A percentile compares a stretch with the other conserved stretches of the same genome.
Conservation (phyloP, 2,329 filamentous ascomycete species). For the Alternaria postmessia region DNA sequence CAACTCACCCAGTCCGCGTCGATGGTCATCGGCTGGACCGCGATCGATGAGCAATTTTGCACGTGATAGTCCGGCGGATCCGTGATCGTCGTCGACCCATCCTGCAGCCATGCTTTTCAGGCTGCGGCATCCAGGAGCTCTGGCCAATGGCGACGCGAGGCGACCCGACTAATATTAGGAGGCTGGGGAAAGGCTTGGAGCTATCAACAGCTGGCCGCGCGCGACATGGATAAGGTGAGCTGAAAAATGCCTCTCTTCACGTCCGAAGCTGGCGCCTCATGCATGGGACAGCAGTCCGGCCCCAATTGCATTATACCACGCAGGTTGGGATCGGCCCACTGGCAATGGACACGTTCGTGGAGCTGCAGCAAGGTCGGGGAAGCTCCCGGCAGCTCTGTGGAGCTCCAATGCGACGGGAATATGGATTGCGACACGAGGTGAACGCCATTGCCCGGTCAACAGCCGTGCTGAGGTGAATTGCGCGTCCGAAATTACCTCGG, state of each 20-base stretch:
- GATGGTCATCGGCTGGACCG: conserved; percentile 1
- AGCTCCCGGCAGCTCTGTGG: conserved; percentile 29
- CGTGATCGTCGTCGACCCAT: conserved; percentile 10
- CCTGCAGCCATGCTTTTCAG: conserved; percentile 20
- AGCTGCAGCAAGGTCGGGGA: conserved; percentile 27
- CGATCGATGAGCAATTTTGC: conserved; percentile 6
- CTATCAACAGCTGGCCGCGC: conserved; percentile 22
- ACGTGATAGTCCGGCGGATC: conserved; percentile 24
- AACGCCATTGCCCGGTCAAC: conserved; percentile 36
- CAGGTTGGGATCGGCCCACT: conserved; percentile 29
- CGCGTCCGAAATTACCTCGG: conserved; percentile 38
- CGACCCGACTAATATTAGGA: conserved; percentile 27
- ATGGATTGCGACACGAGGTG: conserved; percentile 17
- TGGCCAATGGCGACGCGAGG: conserved; percentile 32
- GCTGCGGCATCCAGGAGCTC: conserved; percentile 16
- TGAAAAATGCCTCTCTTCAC: conserved; percentile 37
- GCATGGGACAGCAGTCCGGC: conserved; percentile 29
- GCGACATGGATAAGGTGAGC: conserved; percentile 37
- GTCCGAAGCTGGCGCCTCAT: conserved; percentile 35
- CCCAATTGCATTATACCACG: conserved; percentile 49
- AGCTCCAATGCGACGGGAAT: conserved; percentile 17
- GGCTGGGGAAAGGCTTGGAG: conserved; percentile 37
- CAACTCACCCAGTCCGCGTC: background rate
- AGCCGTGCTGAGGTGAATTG: conserved; percentile 28
- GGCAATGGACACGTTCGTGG: conserved; percentile 21